These are phyloP conservation scores for Komagataella kurtzmanii DNA, from an alignment of 805 yeast genomes.

Conservation along the genomic window DNA sequence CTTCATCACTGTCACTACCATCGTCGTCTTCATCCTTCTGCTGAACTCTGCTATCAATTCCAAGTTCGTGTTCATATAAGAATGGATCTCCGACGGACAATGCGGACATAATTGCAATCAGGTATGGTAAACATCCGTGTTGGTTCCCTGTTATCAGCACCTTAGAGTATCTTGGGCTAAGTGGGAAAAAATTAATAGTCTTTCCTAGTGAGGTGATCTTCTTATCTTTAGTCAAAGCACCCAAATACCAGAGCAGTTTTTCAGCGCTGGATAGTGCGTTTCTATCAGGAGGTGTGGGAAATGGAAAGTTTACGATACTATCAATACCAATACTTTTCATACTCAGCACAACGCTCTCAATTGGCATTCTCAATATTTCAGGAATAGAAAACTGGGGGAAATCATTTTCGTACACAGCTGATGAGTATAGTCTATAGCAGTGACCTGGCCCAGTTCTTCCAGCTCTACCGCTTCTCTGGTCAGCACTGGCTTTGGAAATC, in stretches of 20 bases:
- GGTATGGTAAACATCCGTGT: slow-evolving; percentile 69
- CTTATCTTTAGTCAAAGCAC: slow-evolving; percentile 54
- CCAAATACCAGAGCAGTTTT: slow-evolving; percentile 50
- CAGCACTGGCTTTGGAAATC: slow-evolving; percentile 93
- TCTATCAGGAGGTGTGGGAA: slow-evolving; percentile 86
- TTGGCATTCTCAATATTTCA: slow-evolving; percentile 90
- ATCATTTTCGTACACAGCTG: slow-evolving; percentile 84
- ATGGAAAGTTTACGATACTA: slow-evolving; percentile 82
- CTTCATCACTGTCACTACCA: slow-evolving; percentile 21
- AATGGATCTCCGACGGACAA: slow-evolving; percentile 92
- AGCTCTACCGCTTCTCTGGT: slow-evolving; percentile 93
- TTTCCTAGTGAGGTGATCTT: slow-evolving; percentile 67
- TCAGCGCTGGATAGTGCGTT: slow-evolving; percentile 50
- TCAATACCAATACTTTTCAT: slow-evolving; percentile 98
- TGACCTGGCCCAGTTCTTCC: slow-evolving; percentile 99
- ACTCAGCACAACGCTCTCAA: slow-evolving; percentile 86
- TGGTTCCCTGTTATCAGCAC: slow-evolving; percentile 84
- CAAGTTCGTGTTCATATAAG: slow-evolving; percentile 60
- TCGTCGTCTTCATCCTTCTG: slow-evolving; percentile 8
- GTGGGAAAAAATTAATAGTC: slow-evolving; percentile 82
- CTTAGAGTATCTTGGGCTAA: slow-evolving; percentile 87
- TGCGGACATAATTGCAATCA: slow-evolving; percentile 87
- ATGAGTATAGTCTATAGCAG: slow-evolving; percentile 81
- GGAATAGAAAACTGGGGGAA: slow-evolving; percentile 77
- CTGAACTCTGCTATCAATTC: slow-evolving; percentile 17